Evolutionary conservation across 495 filamentous ascomycete species (phyloP), one percentile per base, ranked within the genome.

Genomic region (Xylaria intraflava): DNA sequence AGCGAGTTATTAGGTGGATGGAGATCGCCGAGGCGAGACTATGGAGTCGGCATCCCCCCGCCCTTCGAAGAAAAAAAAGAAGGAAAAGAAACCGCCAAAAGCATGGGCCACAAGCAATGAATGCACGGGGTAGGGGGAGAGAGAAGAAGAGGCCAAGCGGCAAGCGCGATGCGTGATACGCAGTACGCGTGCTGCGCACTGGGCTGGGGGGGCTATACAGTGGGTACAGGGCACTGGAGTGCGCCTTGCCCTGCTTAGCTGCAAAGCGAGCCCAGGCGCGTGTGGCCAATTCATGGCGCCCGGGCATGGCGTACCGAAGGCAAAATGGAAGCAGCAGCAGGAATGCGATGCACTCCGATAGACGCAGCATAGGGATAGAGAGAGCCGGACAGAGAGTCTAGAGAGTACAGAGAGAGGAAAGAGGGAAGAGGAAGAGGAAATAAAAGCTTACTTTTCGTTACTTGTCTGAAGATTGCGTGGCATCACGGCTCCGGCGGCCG

Each of bases 381-480:
- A 52, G 20, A 5, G n/a, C n/a, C n/a, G 36, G 35, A 58, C 38
- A 42, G 41, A 41, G 23, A 35, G 45, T 49, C 33, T 49, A 2
- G 26, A 17, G 30, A 16, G 38, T 24, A 49, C 1, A 11, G 24
- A 43, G 26, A 31, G 38, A 17, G 3, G 29, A 23, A 49, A 46
- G 55, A 53, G 46, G 41, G 46, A 51, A 30, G 40, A 9, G 49
- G 56, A 23, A 43, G 17, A 56, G 42, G 33, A 51, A 35, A 54
- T 22, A 10, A 41, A 24, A 38, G 71, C 74, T 60, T 67, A 77
- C 75, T 78, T 78, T 47, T 78, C 75, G 39, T 55, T 64, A 46
- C 61, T 72, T 16, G 66, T 50, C 46, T 71, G 64, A 38, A 72
- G 61, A 55, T 71, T 73, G 60, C 74, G 72, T 67, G 72, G 69